phyloP scores from a whole-genome alignment of 148 eudicot species.

The Selenicereus undatus region DNA sequence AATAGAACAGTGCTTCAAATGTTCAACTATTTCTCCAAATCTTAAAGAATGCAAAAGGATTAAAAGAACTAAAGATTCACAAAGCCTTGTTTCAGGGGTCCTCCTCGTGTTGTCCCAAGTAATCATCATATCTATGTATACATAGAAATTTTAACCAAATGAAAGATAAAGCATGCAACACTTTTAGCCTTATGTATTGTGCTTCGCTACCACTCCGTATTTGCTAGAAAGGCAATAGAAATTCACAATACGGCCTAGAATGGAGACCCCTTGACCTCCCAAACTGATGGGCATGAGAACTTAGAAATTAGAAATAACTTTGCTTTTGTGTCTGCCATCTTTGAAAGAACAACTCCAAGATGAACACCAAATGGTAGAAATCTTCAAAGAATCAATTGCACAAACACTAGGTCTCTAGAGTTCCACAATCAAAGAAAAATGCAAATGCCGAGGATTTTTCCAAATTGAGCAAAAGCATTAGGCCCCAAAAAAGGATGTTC shows the following conservation, averaged over 20 bases:
- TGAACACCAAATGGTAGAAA: neutral
- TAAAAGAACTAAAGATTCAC: neutral
- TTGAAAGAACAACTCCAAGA: neutral
- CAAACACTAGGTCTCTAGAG: neutral
- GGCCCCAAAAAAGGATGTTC: neutral
- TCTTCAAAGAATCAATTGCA: neutral
- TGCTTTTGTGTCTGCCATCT: neutral
- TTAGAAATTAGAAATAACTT: neutral
- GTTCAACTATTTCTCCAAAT: no score
- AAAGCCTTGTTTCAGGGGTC: neutral
- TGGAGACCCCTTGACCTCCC: neutral
- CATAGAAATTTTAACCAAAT: neutral
- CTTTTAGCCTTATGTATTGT: neutral
- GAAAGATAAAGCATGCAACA: neutral
- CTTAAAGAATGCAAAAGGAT: neutral
- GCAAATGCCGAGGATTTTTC: neutral
- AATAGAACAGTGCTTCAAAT: neutral
- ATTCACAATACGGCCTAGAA: neutral
- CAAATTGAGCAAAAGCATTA: neutral
- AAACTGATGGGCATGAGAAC: neutral
- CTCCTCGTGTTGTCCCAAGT: neutral
- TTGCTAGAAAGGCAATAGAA: no score
- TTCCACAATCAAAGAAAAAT: neutral
- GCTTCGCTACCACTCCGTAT: no score
- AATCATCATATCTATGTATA: neutral